These are phyloP conservation scores for Funneliformis geosporum DNA, from an alignment of 192 early-diverging fungal species.

Conservation along the genomic window DNA sequence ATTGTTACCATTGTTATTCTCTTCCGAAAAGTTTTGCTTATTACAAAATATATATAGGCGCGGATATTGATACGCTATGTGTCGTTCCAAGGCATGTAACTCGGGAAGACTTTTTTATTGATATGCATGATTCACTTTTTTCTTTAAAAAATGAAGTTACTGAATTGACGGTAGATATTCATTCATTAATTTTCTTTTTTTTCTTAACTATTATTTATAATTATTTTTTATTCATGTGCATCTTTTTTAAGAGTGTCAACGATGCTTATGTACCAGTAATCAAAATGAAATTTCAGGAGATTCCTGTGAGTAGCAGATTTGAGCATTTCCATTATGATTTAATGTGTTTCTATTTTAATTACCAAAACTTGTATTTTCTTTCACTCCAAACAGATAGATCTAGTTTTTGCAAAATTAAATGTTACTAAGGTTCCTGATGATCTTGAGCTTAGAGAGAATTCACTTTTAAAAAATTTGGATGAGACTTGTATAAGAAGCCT, in stretches of 20 bases:
- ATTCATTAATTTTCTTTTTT: neutral
- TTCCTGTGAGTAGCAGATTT: conserved; percentile 61
- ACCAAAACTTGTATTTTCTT: neutral
- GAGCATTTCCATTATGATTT: no score
- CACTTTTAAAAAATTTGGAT: conserved; percentile 84
- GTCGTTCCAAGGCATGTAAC: conserved; percentile 88
- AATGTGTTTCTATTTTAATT: neutral
- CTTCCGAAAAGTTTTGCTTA: neutral
- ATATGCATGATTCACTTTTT: conserved; percentile 85
- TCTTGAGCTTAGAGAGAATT: conserved; percentile 83
- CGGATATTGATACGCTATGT: conserved; percentile 99
- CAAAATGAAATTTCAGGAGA: conserved; percentile 88
- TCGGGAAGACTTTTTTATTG: conserved; percentile 90
- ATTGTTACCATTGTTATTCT: neutral
- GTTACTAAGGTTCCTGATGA: conserved; percentile 79
- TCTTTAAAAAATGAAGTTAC: conserved; percentile 74
- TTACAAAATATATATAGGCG: conserved; percentile 49
- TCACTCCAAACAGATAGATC: conserved; percentile 71
- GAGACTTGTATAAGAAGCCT: conserved; percentile 84
- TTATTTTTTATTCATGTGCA: neutral
- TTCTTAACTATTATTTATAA: conserved; percentile 40
- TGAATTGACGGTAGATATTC: conserved; percentile 67
- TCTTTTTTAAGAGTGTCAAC: conserved; percentile 52
- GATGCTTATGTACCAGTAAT: conserved; percentile 97
- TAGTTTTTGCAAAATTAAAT: conserved; percentile 83